Evolutionary conservation across 164 flowering plant species (phyloP).

Genomic region (Houttuynia cordata): DNA sequence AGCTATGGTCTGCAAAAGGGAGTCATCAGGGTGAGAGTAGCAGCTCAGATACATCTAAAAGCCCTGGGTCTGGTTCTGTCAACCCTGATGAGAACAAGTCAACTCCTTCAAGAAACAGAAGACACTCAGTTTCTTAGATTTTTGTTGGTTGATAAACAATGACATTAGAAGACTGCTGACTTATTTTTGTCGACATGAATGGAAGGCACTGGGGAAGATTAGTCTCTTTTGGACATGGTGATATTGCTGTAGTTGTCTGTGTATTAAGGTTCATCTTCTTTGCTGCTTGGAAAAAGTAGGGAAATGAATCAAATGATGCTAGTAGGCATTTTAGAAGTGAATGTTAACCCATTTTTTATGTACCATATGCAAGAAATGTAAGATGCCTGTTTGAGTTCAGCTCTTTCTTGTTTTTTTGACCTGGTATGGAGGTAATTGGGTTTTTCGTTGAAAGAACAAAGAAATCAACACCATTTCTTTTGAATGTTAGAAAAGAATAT

Average conservation of each 20-base stretch:
- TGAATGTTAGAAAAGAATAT: too few relatives aligned
- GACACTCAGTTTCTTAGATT: slow-evolving; percentile 44
- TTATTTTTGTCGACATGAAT: too few relatives aligned
- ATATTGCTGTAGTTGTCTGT: background rate
- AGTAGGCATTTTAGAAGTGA: background rate
- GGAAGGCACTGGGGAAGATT: background rate
- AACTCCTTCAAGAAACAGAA: slow-evolving; percentile 42
- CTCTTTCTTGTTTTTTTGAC: background rate
- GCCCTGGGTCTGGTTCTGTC: slow-evolving; percentile 40
- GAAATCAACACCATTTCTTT: background rate
- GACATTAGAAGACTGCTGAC: slow-evolving; percentile 17
- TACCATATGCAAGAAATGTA: background rate
- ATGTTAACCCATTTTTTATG: background rate
- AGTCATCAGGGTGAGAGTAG: slow-evolving; percentile 33
- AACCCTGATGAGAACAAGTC: slow-evolving; percentile 41
- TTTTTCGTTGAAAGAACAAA: background rate
- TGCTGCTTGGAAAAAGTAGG: background rate
- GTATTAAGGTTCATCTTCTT: background rate
- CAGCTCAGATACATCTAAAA: slow-evolving; percentile 59
- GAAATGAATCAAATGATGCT: background rate
- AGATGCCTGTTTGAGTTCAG: background rate
- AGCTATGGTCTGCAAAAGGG: slow-evolving; percentile 45
- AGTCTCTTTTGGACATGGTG: background rate
- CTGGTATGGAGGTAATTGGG: background rate
- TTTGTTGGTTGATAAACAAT: background rate